These are phyloP conservation scores for Chondrostereum purpureum DNA, from an alignment of 1,284 basidiomycete genomes.

Conservation along the genomic window DNA sequence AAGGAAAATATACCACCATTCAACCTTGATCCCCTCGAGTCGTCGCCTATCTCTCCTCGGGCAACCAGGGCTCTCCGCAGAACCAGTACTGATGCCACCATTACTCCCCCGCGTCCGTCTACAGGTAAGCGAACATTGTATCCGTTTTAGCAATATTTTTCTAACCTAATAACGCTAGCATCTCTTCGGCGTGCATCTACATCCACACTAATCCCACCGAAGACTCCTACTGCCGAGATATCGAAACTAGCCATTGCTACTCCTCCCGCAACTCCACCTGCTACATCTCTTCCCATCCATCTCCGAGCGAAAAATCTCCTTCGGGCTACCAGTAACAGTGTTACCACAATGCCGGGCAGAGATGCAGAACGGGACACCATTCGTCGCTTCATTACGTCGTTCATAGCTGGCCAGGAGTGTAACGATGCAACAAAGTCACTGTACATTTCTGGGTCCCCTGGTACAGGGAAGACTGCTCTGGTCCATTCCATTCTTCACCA, in stretches of 20 bases:
- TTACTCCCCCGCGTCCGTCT: constrained; percentile 33
- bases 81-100: constrained; percentile 36
- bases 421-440: constrained; percentile 35
- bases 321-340: constrained; percentile 58
- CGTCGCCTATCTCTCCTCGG: constrained; percentile 29
- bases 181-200: constrained; percentile 42
- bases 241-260: constrained; percentile 43
- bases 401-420: constrained; percentile 27
- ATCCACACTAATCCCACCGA: constrained; percentile 30
- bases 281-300: constrained; percentile 48
- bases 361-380: constrained; percentile 52
- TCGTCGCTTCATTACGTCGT: constrained; percentile 47
- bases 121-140: constrained; percentile 23
- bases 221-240: constrained; percentile 35
- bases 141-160: constrained; percentile 10
- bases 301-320: constrained; percentile 61
- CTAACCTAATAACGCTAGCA: constrained; percentile 18
- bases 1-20: constrained; percentile 74
- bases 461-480: constrained; percentile 77
- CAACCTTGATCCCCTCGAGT: constrained; percentile 27
- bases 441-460: constrained; percentile 76
- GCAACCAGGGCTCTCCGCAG: constrained; percentile 39
- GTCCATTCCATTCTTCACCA: constrained; percentile 56
- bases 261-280: constrained; percentile 55
- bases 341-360: constrained; percentile 53